Evolutionary conservation across 208 protist genomes (phyloP), one percentile per base, ranked within the genome.

Genomic region (Trypanosoma caninum): DNA sequence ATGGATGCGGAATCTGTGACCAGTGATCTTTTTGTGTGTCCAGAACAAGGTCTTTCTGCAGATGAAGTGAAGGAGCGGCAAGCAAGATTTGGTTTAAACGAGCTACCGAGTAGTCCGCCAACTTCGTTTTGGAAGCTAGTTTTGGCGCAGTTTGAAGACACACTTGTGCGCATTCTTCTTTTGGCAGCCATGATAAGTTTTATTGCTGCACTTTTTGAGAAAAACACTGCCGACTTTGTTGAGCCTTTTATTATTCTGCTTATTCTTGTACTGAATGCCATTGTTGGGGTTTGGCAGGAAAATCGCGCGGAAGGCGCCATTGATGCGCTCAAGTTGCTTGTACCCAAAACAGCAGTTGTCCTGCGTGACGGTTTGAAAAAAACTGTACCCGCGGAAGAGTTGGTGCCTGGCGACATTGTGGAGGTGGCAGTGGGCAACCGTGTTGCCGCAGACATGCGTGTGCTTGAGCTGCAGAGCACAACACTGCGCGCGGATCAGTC

Each of bases 401-500:
- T 99, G 18, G 98, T 99, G 2, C 89, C 88, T 0, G 97, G 97
- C 14, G 98, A 99, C 65, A 61, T 99, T 18, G 78, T 99, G 11
- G 61, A 95, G 28, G 66, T 99, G n/a, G 58, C 72, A 13, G 93
- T 94, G 16, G 97, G 97, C 11, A 93, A 98, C 59, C 87, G 97
- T 42, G 89, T 99, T 13, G 93, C 98, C 0, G 97, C 97, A 0
- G 98, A 99, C 66, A 69, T 97, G 41, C 94, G 96, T 31, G 42
- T 99, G 5, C 7, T 95, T 14, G 22, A 83, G 25, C 62, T 98
- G 16, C 51, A 87, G 10, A 95, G 92, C 54, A 97, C 82, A 18
- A 98, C 91, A 44, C 74, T 89, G 16, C 84, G 72, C 10, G 79
- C 84, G 0, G 96, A 98, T 58, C 89, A 98, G 58, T 87, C 89